Evolutionary conservation across 306 rosid species (phyloP).

Genomic region (Sechiopsis laciniata): DNA sequence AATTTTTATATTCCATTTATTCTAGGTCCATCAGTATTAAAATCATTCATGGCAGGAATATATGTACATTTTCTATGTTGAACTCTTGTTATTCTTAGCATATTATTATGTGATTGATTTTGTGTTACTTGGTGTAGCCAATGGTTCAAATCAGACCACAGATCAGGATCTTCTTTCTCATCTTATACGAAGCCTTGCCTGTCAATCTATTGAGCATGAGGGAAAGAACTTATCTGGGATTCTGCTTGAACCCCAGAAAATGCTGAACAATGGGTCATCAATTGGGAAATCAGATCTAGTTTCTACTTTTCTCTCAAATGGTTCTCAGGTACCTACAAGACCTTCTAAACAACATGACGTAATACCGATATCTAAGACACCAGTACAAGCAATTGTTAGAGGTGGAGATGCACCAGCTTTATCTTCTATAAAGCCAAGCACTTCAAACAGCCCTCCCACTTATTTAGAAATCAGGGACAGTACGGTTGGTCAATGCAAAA

Average conservation of each 20-base stretch:
- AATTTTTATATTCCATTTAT: neutral
- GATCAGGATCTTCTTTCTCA: constrained; percentile 75
- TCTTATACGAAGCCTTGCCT: constrained; percentile 60
- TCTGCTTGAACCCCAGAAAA: constrained; percentile 51
- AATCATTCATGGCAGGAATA: neutral
- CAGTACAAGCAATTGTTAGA: constrained; percentile 32
- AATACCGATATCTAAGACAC: constrained; percentile 28
- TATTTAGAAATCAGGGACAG: constrained; percentile 57
- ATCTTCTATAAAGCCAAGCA: constrained; percentile 25
- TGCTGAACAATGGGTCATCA: constrained; percentile 39
- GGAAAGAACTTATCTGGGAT: constrained; percentile 48
- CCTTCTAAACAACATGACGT: constrained; percentile 28
- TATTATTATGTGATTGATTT: constrained; percentile 20
- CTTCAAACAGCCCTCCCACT: constrained; percentile 46
- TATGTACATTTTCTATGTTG: constrained; percentile 3
- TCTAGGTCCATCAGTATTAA: neutral
- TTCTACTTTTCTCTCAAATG: constrained; percentile 35
- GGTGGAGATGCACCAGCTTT: constrained; percentile 29
- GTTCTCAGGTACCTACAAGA: constrained; percentile 25
- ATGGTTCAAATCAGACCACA: constrained; percentile 57
- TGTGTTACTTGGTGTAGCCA: constrained; percentile 50
- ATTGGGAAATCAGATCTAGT: constrained; percentile 31
- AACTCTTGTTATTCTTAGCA: constrained; percentile 5
- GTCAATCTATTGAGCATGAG: constrained; percentile 42
- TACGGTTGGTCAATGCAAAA: constrained; percentile 51